phyloP scores from a whole-genome alignment of 306 rosid genomes.

The Acacia confusa region DNA sequence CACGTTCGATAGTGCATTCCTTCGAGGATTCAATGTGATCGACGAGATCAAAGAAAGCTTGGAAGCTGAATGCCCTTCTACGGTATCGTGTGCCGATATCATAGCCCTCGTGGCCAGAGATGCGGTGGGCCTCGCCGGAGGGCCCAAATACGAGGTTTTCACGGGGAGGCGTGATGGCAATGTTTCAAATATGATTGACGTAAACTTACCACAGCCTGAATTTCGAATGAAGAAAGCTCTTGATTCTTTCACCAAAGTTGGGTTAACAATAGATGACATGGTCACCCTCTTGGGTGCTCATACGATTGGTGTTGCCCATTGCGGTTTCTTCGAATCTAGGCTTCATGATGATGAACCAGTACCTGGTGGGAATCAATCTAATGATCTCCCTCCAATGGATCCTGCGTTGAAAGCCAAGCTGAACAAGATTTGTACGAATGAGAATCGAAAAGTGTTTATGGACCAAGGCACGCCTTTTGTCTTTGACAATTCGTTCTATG shows the following conservation, averaged over 20 bases:
- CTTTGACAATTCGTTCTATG: slow-evolving; percentile 12
- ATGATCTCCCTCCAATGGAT: slow-evolving; percentile 40
- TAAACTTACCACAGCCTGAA: slow-evolving; percentile 34
- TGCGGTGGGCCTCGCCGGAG: slow-evolving; percentile 33
- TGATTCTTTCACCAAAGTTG: neutral
- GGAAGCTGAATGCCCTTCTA: slow-evolving; percentile 42
- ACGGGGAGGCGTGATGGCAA: slow-evolving; percentile 45
- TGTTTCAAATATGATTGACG: slow-evolving; percentile 6
- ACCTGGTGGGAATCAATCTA: neutral
- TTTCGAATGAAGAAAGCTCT: neutral
- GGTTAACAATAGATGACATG: neutral
- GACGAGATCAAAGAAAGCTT: slow-evolving; percentile 34
- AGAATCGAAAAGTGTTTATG: slow-evolving; percentile 29
- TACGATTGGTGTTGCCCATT: neutral
- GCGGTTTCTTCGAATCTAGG: neutral
- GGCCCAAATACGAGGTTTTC: slow-evolving; percentile 37
- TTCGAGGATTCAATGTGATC: slow-evolving; percentile 39
- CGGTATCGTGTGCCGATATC: slow-evolving; percentile 48
- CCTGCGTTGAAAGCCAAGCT: slow-evolving; percentile 32
- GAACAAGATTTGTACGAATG: neutral
- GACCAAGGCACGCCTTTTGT: slow-evolving; percentile 43
- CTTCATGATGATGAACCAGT: neutral
- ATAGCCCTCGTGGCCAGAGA: slow-evolving; percentile 44
- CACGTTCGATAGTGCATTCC: slow-evolving; percentile 27
- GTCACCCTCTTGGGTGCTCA: neutral